Evolutionary conservation across 2,329 filamentous ascomycete genomes (phyloP), one percentile per base, ranked within the genome.

Genomic region (Colletotrichum magnum): DNA sequence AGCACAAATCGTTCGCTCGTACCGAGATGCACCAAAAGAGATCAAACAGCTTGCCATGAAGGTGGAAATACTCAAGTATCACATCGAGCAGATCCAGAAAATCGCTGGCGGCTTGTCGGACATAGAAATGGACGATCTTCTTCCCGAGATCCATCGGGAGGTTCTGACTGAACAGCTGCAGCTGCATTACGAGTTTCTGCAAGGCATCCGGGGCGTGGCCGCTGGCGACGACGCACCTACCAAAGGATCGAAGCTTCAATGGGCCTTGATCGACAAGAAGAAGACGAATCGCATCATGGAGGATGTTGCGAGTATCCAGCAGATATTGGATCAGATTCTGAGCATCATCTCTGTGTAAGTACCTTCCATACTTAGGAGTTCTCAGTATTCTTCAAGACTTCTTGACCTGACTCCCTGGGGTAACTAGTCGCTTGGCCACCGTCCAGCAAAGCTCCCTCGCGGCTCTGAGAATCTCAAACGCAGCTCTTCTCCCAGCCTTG

Each of bases 101-200:
- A 7, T 61, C 16, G 58, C 43, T 9, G 13, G 32, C 9, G 48
- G 52, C 15, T 28, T 61, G n/a, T 61, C 58, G 2, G 24, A 61
- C 7, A 36, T 36, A 6, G 58, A 52, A 3, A 18, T 61, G 45
- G 58, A 61, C 45, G 58, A 61, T 6, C 43, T 61, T 4, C 32
- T 61, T 10, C 58, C 58, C 1, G 58, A 52, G 18, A 36, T 43
- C 28, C 48, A 61, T 28, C 45, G 58, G 6, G 26, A 24, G 2
- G 39, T 52, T 12, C 26, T 61, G 12, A 21, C 48, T 16, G 21
- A 28, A 32, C 15, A 48, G 56, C 21, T 45, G 18, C 26, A 58
- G 6, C n/a, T 36, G 21, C 39, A 58, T 24, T 16, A 50, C 28
- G 9, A 50, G 13, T 16, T 28, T 4, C 36, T 57, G 36, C n/a